Evolutionary conservation across 192 early-diverging fungal species (phyloP).

Genomic region (Oehlia diaphana): DNA sequence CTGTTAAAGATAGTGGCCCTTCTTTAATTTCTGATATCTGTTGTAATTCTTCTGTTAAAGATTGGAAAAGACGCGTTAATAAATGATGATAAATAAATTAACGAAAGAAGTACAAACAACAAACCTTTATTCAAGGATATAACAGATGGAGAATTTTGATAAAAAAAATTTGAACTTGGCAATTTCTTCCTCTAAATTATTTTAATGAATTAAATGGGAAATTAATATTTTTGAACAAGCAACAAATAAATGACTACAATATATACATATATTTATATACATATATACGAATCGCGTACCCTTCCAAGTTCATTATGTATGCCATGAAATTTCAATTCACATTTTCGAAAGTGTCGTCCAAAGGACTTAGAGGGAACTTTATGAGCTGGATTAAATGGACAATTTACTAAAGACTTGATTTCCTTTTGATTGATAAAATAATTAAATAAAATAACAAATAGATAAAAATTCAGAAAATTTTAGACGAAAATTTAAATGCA

Average conservation of each 20-base stretch:
- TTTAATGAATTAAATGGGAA: neutral
- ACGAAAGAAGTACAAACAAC: too few species aligned
- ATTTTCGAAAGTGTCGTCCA: slow-evolving; percentile 26
- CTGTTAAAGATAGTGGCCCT: neutral
- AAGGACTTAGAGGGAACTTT: slow-evolving; percentile 28
- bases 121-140: slow-evolving; percentile 30
- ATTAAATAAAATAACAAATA: neutral
- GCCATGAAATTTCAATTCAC: slow-evolving; percentile 31
- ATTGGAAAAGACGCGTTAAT: neutral
- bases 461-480: neutral
- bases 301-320: slow-evolving; percentile 27
- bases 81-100: slow-evolving; percentile 1
- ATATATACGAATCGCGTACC: slow-evolving; percentile 6
- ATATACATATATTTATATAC: neutral
- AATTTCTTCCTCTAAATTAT: slow-evolving; percentile 9
- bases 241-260: too few species aligned
- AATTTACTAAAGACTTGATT: neutral
- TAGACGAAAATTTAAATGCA: neutral
- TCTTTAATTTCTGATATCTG: neutral
- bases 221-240: neutral
- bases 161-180: slow-evolving; percentile 32
- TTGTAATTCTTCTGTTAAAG: neutral
- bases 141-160: slow-evolving; percentile 19
- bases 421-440: slow-evolving; percentile 1
- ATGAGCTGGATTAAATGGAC: slow-evolving; percentile 30